phyloP scores from a whole-genome alignment of 192 early-diverging fungal species.

The Coemansia sp. region DNA sequence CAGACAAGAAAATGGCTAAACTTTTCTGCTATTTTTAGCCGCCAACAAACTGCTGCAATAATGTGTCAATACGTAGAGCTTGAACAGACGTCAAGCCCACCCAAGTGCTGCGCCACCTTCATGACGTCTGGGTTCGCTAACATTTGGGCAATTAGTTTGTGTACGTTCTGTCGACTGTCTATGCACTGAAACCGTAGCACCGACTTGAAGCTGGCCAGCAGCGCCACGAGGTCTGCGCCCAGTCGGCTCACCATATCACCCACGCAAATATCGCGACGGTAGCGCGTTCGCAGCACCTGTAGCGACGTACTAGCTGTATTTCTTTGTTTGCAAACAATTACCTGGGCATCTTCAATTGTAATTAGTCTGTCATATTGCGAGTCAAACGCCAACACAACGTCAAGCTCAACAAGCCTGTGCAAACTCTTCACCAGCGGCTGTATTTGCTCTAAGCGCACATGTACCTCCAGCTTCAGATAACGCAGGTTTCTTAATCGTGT shows the following conservation, averaged over 20 bases:
- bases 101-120: neutral
- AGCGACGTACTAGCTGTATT: neutral
- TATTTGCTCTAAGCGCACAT: neutral
- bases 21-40: neutral
- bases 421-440: neutral
- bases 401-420: neutral
- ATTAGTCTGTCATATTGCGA: neutral
- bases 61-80: neutral
- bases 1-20: neutral
- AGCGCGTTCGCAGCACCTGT: neutral
- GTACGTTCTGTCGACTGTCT: neutral
- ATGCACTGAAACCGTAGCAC: neutral
- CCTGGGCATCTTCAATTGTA: neutral
- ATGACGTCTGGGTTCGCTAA: neutral
- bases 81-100: neutral
- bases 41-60: neutral
- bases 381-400: neutral
- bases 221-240: neutral
- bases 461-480: neutral
- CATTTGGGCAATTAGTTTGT: neutral
- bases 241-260: neutral
- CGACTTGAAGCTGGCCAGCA: neutral
- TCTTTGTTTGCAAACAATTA: neutral
- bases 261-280: neutral
- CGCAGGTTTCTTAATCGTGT: neutral